phyloP scores from a whole-genome alignment of 1,284 basidiomycete species.

The Trametes sp. region DNA sequence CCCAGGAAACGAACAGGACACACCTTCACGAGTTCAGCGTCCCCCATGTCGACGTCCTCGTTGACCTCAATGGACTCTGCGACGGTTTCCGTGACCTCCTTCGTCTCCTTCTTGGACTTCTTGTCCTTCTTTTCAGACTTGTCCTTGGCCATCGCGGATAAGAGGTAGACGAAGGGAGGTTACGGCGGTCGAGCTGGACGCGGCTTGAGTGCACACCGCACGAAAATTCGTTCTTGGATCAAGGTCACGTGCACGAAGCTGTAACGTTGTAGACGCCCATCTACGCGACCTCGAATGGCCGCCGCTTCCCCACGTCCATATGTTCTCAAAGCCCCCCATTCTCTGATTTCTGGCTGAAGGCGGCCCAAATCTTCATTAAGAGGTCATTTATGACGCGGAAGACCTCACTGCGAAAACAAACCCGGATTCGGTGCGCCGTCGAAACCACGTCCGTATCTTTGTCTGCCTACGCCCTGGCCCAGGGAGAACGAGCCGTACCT shows the following conservation, averaged over 20 bases:
- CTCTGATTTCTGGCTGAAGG: no score
- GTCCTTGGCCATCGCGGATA: slow-evolving; percentile 64
- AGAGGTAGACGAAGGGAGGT: not conserved
- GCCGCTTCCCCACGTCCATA: not conserved
- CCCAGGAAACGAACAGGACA: slow-evolving; percentile 18
- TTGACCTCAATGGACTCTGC: slow-evolving; percentile 38
- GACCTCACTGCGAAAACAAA: not conserved
- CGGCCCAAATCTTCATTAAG: no score
- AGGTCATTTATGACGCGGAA: no score
- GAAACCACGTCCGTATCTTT: not conserved
- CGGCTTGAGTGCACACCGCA: not conserved
- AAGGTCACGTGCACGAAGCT: slow-evolving; percentile 13
- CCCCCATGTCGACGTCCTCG: slow-evolving; percentile 63
- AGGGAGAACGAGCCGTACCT: not conserved
- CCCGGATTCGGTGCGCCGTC: not conserved
- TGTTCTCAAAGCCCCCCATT: not conserved
- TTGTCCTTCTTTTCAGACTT: slow-evolving; percentile 76
- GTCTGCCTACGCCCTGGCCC: not conserved
- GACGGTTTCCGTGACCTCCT: slow-evolving; percentile 44
- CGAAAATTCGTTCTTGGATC: slow-evolving; percentile 12
- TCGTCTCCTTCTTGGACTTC: slow-evolving; percentile 55
- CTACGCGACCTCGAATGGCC: not conserved
- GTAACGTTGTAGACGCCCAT: slow-evolving; percentile 3
- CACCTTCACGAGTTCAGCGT: slow-evolving; percentile 54
- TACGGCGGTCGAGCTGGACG: not conserved